Conservation (phyloP, 2,329 filamentous ascomycete genomes). For the Aspergillus versicolor region DNA sequence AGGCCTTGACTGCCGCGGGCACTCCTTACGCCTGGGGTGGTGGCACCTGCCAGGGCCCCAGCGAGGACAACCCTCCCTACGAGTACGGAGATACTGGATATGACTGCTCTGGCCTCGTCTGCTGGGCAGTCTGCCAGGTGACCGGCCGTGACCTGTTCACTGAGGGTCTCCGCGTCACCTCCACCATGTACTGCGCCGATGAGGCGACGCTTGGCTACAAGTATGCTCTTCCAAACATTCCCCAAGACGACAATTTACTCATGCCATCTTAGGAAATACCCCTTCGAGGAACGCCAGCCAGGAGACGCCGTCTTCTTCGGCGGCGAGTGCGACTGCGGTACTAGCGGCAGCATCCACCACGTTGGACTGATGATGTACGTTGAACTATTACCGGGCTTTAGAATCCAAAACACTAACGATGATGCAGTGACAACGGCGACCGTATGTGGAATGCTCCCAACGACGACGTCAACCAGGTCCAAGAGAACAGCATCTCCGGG, state of each 20-base stretch:
- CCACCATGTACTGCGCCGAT: conserved; percentile 26
- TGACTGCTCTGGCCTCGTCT: conserved; percentile 29
- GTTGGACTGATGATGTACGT: conserved; percentile 16
- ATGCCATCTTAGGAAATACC: conserved; percentile 19
- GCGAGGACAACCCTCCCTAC: conserved; percentile 23
- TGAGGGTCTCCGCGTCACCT: conserved; percentile 23
- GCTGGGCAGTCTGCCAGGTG: conserved; percentile 29
- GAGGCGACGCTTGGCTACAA: conserved; percentile 21
- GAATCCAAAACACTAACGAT: not conserved
- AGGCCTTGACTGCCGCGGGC: conserved; percentile 50
- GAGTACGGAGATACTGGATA: conserved; percentile 26
- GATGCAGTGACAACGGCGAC: conserved; percentile 22
- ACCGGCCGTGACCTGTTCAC: conserved; percentile 28
- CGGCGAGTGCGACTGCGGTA: conserved; percentile 9
- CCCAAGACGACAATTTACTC: not conserved
- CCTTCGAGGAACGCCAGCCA: conserved; percentile 18
- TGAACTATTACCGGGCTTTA: not conserved
- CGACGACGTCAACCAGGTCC: conserved; percentile 24
- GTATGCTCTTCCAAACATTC: conserved; percentile 7
- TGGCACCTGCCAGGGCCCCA: conserved; percentile 26
- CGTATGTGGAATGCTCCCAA: conserved; percentile 30
- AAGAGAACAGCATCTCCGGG: conserved; percentile 21
- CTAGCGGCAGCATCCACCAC: conserved; percentile 9
- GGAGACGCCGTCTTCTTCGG: conserved; percentile 30
- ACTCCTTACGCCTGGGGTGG: conserved; percentile 34